Percentiles rank a stretch among this genome's conserved stretches.
phyloP scores from a whole-genome alignment of 805 yeast species.

The Candida coleopterorum region DNA sequence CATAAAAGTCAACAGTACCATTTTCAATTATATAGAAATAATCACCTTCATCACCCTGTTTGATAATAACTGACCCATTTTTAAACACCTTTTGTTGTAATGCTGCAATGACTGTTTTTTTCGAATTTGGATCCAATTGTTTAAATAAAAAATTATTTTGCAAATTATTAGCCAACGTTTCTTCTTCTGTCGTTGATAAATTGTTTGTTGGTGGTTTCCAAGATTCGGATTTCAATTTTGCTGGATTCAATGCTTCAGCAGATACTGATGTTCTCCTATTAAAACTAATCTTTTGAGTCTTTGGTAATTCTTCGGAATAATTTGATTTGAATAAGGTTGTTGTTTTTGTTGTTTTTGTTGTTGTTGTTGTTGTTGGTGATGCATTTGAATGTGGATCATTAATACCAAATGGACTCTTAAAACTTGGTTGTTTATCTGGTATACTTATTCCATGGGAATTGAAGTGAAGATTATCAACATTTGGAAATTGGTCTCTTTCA shows the following conservation, averaged over 20 bases:
- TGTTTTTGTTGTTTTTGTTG: too few relatives aligned
- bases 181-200: conserved; percentile 57
- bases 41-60: conserved; percentile 94
- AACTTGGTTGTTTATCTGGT: conserved; percentile 39
- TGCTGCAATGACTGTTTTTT: conserved; percentile 77
- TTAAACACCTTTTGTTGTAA: conserved; percentile 64
- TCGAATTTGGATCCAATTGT: conserved; percentile 73
- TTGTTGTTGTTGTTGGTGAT: conserved; percentile 11
- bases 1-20: conserved; percentile 79
- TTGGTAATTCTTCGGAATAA: conserved; percentile 23
- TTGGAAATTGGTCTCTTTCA: conserved; percentile 47
- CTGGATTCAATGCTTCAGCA: conserved; percentile 83
- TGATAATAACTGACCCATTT: conserved; percentile 63
- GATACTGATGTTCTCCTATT: conserved; percentile 85
- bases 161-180: conserved; percentile 65
- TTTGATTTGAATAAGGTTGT: too few relatives aligned
- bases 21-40: conserved; percentile 80
- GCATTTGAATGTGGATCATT: conserved; percentile 57
- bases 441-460: conserved; percentile 29
- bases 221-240: conserved; percentile 56
- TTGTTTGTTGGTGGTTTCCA: conserved; percentile 73
- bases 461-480: conserved; percentile 48
- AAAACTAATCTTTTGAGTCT: conserved; percentile 37
- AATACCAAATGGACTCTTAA: conserved; percentile 59
- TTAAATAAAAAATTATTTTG: conserved; percentile 80